Evolutionary conservation across 768 basidiomycete species (phyloP).

Genomic region (Xerocomus brunneocitrinus): DNA sequence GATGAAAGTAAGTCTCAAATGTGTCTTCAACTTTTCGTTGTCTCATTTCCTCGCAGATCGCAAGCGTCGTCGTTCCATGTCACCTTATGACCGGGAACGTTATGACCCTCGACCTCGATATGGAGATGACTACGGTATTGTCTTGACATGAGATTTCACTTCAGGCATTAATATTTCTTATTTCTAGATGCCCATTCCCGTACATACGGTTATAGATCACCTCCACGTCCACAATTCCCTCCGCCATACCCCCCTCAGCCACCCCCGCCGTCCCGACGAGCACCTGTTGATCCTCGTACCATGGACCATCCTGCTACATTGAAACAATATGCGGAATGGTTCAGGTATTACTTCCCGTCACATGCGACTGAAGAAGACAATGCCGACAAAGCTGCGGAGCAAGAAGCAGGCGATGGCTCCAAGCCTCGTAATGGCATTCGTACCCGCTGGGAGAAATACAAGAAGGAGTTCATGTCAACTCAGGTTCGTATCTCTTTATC

Average conservation of each 20-base stretch:
- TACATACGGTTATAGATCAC: conserved; percentile 57
- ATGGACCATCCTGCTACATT: conserved; percentile 77
- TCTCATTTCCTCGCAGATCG: conserved; percentile 40
- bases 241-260: conserved; percentile 36
- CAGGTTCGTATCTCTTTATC: conserved; percentile 63
- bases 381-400: conserved; percentile 79
- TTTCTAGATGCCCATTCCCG: conserved; percentile 61
- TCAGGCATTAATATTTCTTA: conserved; percentile 8
- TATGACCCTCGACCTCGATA: conserved; percentile 82
- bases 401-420: conserved; percentile 75
- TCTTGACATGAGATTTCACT: conserved; percentile 1
- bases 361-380: conserved; percentile 80
- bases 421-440: conserved; percentile 84
- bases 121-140: conserved; percentile 75
- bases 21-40: background rate
- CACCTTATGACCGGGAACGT: conserved; percentile 77
- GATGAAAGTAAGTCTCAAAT: conserved; percentile 54
- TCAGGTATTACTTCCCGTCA: conserved; percentile 68
- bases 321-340: conserved; percentile 88
- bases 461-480: conserved; percentile 80
- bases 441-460: conserved; percentile 87
- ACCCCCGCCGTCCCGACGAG: conserved; percentile 49
- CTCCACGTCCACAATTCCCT: conserved; percentile 52
- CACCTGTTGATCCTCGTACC: conserved; percentile 75
- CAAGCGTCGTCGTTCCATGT: conserved; percentile 71